Evolutionary conservation across 768 basidiomycete species (phyloP), one percentile per base, ranked within the genome.

Genomic region (Amanita muscaria): DNA sequence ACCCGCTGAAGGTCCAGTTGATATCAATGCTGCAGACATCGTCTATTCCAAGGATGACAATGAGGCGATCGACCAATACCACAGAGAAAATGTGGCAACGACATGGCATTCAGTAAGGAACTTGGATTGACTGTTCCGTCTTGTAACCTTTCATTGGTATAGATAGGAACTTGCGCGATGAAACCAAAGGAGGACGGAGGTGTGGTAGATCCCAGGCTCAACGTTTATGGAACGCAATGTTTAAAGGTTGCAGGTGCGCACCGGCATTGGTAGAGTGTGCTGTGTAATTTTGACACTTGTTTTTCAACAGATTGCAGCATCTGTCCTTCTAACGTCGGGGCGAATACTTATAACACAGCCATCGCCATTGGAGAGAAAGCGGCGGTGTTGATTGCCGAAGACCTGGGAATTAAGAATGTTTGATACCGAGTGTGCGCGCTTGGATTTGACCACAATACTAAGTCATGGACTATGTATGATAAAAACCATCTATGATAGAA

Each of bases 121-220:
- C n/a, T 37, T 21, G 29, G 7, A 14, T 15, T 14, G 25, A 8
- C 15, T 30, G 22, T 3, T 18, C 8, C 40, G n/a, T 14, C 16
- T 31, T 16, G 49, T 22, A 25, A 29, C 39, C 35, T n/a, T 15
- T 7, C n/a, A 27, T 35, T 9, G 25, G 25, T 22, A 3, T 40
- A 80, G 78, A 64, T 79, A 10, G 80, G 80, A 29, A 83, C 80
- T 0, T 82, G 79, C 47, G 72, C 78, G 1, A 83, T 83, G 80
- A 80, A 81, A 55, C 68, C 77, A 3, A 68, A 71, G 15, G 66
- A 73, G 14, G 45, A 67, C 31, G 73, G 70, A 4, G 81, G 80
- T 11, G 82, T 83, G 3, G 77, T 85, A 6, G 78, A 85, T 52
- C 42, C 70, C 22, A 62, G 62, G n/a, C 59, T 84, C 31, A 77